Evolutionary conservation across 495 filamentous ascomycete genomes (phyloP), one percentile per base, ranked within the genome.

Genomic region (Paragyromitra xinjiangensis): DNA sequence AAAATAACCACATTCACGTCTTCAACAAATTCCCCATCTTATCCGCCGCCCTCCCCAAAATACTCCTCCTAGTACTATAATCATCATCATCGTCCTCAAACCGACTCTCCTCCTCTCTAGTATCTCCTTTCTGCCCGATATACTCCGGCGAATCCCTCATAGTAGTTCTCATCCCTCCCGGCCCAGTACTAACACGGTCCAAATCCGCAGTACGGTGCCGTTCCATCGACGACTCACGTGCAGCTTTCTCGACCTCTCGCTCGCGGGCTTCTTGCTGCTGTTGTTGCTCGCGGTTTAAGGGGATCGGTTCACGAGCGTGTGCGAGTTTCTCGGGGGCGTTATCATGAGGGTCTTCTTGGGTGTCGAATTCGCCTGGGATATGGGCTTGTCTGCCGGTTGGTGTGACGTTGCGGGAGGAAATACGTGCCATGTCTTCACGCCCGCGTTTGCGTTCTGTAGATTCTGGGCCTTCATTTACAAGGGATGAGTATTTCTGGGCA

Each of bases 131-230:
- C 71, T 81, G 80, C 8, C 79, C 75, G 29, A 24, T 26, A 48
- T 82, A 82, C 50, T 81, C 66, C 2, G 79, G 45, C 0, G 67
- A 68, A n/a, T 56, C 67, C 22, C 80, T 69, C 80, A 82, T 81
- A 11, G 80, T 82, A 11, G 70, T 81, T 42, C 48, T 78, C 80
- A 81, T 78, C 11, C 53, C 64, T 6, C 65, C 67, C 16, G 77
- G 74, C 1, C 73, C 62, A 34, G 51, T 40, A 5, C 74, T 51
- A 4, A 29, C 22, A 37, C 62, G 65, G 7, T 24, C 39, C 24
- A 59, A 50, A 40, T 66, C 74, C 11, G 62, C 9, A 2, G 74
- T 59, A 11, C 69, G 69, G 26, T 77, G 48, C 7, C 69, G 70
- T 34, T 77, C 68, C 62, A 73, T 66, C 5, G 74, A 73, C 7